Conservation (phyloP, 148 eudicot species). For the Chenopodium berlandieri region DNA sequence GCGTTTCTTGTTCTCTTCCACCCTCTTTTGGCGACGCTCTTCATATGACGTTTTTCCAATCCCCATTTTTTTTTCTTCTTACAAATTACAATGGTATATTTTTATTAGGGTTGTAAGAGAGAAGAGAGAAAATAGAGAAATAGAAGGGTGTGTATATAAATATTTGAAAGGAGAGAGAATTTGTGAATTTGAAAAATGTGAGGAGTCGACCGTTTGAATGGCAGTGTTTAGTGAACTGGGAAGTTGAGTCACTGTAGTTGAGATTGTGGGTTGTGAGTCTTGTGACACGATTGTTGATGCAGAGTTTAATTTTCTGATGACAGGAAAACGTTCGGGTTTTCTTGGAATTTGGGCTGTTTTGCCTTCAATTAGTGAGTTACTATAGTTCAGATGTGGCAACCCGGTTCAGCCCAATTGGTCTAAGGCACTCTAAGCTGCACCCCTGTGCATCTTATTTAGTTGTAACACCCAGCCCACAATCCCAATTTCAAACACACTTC, state of each 20-base stretch:
- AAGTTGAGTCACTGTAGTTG: neutral
- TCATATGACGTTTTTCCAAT: slow-evolving; percentile 41
- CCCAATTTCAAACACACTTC: too few species aligned
- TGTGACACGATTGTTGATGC: neutral
- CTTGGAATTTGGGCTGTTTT: neutral
- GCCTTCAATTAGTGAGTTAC: neutral
- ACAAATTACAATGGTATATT: too few species aligned
- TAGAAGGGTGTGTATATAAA: too few species aligned
- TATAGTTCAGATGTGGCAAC: too few species aligned
- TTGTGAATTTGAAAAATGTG: neutral
- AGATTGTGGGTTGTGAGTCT: neutral
- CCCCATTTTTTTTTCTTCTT: slow-evolving; percentile 35
- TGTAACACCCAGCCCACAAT: too few species aligned
- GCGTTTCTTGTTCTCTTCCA: slow-evolving; percentile 72
- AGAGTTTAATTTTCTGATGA: neutral
- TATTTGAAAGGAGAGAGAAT: neutral
- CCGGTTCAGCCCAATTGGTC: too few species aligned
- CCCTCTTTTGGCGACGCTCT: slow-evolving; percentile 46
- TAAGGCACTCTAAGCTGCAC: too few species aligned
- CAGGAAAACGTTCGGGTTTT: neutral
- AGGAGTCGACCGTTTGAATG: slow-evolving; percentile 41
- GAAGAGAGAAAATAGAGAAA: too few species aligned
- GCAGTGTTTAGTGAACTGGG: slow-evolving; percentile 14
- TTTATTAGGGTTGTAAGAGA: too few species aligned
- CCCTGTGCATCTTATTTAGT: too few species aligned